These are phyloP conservation scores for Cyberlindnera nakhonratchasimensis DNA, from an alignment of 805 yeast species.

Conservation along the genomic window DNA sequence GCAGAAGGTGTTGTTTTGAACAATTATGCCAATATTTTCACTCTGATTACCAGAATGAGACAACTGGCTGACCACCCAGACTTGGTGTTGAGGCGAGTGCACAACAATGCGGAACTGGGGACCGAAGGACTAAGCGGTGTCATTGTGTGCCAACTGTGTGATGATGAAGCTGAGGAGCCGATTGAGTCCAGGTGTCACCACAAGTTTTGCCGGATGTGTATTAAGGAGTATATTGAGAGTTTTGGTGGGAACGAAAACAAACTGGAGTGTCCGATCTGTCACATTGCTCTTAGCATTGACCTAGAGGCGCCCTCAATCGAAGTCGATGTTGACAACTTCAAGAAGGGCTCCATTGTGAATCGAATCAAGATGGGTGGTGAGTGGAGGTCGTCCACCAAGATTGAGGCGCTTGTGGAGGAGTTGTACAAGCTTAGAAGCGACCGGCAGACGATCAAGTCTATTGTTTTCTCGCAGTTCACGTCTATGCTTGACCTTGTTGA, in stretches of 20 bases:
- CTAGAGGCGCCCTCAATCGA: constrained; percentile 81
- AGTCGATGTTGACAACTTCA: constrained; percentile 49
- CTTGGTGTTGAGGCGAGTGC: constrained; percentile 73
- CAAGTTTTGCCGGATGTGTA: constrained; percentile 87
- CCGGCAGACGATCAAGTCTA: constrained; percentile 84
- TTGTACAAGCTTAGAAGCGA: constrained; percentile 83
- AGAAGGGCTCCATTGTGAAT: constrained; percentile 73
- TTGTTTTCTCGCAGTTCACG: constrained; percentile 96
- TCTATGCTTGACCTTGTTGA: constrained; percentile 94
- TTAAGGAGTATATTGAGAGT: constrained; percentile 84
- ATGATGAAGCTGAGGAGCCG: constrained; percentile 98
- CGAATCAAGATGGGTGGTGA: constrained; percentile 81
- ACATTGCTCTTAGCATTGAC: constrained; percentile 87
- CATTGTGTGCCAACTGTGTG: constrained; percentile 88
- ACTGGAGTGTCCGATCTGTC: constrained; percentile 93
- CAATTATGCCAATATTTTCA: constrained; percentile 95
- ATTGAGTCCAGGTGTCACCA: constrained; percentile 94
- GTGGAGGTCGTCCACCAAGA: constrained; percentile 95
- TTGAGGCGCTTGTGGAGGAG: constrained; percentile 94
- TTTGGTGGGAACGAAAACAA: constrained; percentile 55
- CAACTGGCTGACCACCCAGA: constrained; percentile 99
- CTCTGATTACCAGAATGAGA: constrained; percentile 94
- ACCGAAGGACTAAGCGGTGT: constrained; percentile 35
- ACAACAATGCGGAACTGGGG: constrained; percentile 34
- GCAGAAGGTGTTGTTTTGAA: constrained; percentile 95